Conservation (phyloP, 257 asterid species). For the Echites panduratus region DNA sequence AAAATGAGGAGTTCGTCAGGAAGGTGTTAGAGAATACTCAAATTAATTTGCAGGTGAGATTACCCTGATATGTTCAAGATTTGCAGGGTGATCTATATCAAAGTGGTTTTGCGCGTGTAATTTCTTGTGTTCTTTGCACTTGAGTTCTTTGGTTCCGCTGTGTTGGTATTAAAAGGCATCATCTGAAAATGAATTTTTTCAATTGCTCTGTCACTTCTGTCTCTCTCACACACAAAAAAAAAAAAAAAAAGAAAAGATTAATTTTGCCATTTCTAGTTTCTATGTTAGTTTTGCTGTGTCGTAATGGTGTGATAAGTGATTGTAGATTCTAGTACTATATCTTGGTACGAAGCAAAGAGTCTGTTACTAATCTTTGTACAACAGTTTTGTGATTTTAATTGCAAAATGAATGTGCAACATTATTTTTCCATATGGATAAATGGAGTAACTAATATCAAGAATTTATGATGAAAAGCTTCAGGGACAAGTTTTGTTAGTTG, state of each 20-base stretch:
- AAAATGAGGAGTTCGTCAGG: conserved; percentile 81
- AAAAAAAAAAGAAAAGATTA: neutral
- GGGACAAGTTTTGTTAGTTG: neutral
- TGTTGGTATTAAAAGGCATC: neutral
- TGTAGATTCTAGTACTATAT: neutral
- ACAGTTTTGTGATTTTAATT: neutral
- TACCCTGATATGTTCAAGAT: conserved; percentile 12
- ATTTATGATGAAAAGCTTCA: neutral
- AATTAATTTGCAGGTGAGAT: conserved; percentile 67
- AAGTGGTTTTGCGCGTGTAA: neutral
- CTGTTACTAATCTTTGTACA: neutral
- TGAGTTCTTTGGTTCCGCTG: neutral
- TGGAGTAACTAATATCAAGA: neutral
- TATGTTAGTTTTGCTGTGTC: neutral
- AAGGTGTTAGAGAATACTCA: conserved; percentile 62
- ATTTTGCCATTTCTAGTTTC: neutral
- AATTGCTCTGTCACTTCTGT: neutral
- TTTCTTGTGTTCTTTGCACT: neutral
- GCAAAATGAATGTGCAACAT: neutral
- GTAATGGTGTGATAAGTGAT: neutral
- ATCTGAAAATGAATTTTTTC: neutral
- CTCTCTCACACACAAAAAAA: too few relatives aligned
- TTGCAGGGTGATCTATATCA: neutral
- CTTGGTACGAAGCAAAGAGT: neutral
- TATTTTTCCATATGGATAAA: neutral